Base-by-base conservation (phyloP, 148 eudicot genomes). In the Rhododendron kiyosumense region DNA sequence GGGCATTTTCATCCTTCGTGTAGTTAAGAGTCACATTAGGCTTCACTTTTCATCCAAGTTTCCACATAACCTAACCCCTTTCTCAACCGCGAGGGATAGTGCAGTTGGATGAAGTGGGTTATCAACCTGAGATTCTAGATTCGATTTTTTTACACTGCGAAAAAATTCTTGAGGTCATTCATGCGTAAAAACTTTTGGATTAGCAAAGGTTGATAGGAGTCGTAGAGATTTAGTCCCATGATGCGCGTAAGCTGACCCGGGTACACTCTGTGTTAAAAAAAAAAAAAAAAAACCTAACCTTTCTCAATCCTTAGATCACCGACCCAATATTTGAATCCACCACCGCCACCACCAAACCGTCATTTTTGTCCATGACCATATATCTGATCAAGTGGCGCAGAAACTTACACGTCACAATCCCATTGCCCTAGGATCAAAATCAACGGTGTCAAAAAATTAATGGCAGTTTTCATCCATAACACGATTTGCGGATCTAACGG, bases 321-420 rank as follows among this genome's bases (percentile, higher is more conserved):
- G 83, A 51, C 83, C 41, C 85, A 83, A 43, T 65, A 65, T 41
- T 28, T 34, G 4, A 71, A 30, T 4, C 81, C 81, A 79, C 81
- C 59, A 11, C 81, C 81, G 41, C 57, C 57, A 45, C 81, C 81
- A 79, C 84, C 52, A 74, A 59, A 63, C 74, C n/a, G 38, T 9
- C 80, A 41, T 77, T 41, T 24, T 9, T 9, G 14, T 24, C 48
- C 41, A 20, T 76, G 5, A 76, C 38, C 79, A 22, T 1, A 9
- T 2, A 11, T 77, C 45, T 14, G 48, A 9, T 24, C 51, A 77
- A 43, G 52, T 38, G 45, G 78, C 45, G 20, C 0, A 77, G 46
- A 43, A 38, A 24, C 26, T 24, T 77, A 71, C 51, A 43, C 80
- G 26, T 77, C 79, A 73, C 79, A 38, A 38, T 38, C 26, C 41